Conservation (phyloP, 306 rosid genomes). For the Gynostemma pentaphyllum region DNA sequence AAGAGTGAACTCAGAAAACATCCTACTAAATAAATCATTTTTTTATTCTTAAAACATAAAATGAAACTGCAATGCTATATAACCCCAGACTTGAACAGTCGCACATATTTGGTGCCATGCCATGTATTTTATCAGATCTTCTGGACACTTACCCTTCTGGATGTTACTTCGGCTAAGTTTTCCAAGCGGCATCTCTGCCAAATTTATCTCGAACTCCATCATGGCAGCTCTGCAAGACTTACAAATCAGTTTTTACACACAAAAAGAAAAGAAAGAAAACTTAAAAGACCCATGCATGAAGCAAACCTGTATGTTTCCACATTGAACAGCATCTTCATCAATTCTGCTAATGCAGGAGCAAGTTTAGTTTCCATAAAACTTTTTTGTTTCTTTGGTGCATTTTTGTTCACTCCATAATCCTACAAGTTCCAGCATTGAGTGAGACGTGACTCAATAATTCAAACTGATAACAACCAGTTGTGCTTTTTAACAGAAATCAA, state of each 20-base stretch:
- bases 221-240: constrained; percentile 75
- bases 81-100: neutral
- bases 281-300: neutral
- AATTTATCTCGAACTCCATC: constrained; percentile 96
- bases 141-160: constrained; percentile 52
- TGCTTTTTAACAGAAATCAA: constrained; percentile 6
- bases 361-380: constrained; percentile 39
- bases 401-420: constrained; percentile 90
- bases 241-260: constrained; percentile 23
- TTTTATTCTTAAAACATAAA: neutral
- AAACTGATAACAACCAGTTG: neutral
- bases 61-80: neutral
- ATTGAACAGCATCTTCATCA: constrained; percentile 89
- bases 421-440: constrained; percentile 24
- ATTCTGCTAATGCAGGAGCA: constrained; percentile 57
- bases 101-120: neutral
- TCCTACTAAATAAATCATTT: neutral
- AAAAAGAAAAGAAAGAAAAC: neutral
- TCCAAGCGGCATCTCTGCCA: constrained; percentile 99
- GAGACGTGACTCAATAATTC: constrained; percentile 1
- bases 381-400: constrained; percentile 38
- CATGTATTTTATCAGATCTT: neutral
- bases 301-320: constrained; percentile 89
- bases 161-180: constrained; percentile 84
- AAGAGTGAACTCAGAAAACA: no score